Conservation (phyloP, 192 early-diverging fungal species). For the Ramicandelaber brevisporus region DNA sequence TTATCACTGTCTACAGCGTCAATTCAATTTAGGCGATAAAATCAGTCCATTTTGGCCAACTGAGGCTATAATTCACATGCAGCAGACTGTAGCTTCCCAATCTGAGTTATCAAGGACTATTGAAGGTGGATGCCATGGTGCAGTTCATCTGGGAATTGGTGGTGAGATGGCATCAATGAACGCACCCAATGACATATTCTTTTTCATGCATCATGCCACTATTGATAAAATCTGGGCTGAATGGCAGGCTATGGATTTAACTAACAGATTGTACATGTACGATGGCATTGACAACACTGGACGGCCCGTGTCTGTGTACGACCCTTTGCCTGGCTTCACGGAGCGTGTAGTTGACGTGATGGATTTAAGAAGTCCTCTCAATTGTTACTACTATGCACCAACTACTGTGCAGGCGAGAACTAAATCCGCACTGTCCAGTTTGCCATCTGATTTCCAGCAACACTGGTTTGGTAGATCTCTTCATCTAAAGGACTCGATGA, state of each 20-base stretch:
- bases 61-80: conserved; percentile 16
- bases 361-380: neutral
- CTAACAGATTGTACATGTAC: neutral
- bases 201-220: conserved; percentile 34
- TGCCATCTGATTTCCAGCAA: neutral
- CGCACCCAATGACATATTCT: conserved; percentile 26
- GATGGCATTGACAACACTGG: neutral
- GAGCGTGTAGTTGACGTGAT: neutral
- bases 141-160: conserved; percentile 18
- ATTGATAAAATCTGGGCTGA: conserved; percentile 25
- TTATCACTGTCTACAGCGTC: conserved; percentile 14
- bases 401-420: neutral
- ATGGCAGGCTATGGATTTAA: conserved; percentile 14
- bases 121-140: conserved; percentile 19
- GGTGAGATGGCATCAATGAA: conserved; percentile 21
- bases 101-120: conserved; percentile 18
- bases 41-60: conserved; percentile 18
- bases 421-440: neutral
- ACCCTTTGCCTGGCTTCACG: neutral
- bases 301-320: neutral
- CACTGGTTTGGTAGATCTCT: neutral
- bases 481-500: neutral
- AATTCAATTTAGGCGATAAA: conserved; percentile 17
- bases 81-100: conserved; percentile 10
- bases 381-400: neutral